Conservation (phyloP, 177 flowering plant species). For the Vitis hybrid region DNA sequence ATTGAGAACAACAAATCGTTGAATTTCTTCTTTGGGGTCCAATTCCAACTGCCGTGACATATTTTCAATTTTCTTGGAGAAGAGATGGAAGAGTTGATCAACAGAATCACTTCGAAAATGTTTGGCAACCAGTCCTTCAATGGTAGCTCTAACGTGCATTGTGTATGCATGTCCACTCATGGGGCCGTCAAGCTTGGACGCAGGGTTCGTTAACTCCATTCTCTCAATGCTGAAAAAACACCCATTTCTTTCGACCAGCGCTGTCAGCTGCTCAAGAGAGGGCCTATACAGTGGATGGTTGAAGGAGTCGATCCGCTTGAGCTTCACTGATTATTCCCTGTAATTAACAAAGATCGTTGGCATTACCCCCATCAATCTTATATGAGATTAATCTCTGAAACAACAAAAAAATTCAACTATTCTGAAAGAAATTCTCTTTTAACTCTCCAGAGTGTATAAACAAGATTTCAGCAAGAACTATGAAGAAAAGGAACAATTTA, state of each 20-base stretch:
- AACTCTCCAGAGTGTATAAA: too few species aligned
- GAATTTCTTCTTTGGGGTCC: neutral
- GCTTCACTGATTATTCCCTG: slow-evolving; percentile 5
- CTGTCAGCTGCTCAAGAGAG: slow-evolving; percentile 20
- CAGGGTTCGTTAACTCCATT: slow-evolving; percentile 18
- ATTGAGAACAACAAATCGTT: neutral
- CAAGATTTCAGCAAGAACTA: too few species aligned
- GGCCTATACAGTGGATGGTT: slow-evolving; percentile 14
- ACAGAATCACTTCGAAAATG: slow-evolving; percentile 23
- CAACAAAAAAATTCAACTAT: too few species aligned
- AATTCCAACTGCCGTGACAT: neutral
- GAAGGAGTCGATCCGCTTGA: slow-evolving; percentile 10
- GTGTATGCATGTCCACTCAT: neutral
- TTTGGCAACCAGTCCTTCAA: slow-evolving; percentile 14
- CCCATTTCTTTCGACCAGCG: slow-evolving; percentile 20
- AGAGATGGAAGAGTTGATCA: neutral
- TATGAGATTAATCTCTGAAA: too few species aligned
- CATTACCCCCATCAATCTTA: too few species aligned
- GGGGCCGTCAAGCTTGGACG: neutral
- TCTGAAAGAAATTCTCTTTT: neutral
- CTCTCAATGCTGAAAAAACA: slow-evolving; percentile 24
- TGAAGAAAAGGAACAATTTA: too few species aligned
- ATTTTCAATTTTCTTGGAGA: neutral
- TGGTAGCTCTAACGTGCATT: slow-evolving; percentile 17
- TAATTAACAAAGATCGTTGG: neutral